Percentiles rank a stretch among this genome's conserved stretches.
These are phyloP conservation scores for Penicillium odoratum DNA, from an alignment of 495 filamentous ascomycete genomes.

Conservation along the genomic window DNA sequence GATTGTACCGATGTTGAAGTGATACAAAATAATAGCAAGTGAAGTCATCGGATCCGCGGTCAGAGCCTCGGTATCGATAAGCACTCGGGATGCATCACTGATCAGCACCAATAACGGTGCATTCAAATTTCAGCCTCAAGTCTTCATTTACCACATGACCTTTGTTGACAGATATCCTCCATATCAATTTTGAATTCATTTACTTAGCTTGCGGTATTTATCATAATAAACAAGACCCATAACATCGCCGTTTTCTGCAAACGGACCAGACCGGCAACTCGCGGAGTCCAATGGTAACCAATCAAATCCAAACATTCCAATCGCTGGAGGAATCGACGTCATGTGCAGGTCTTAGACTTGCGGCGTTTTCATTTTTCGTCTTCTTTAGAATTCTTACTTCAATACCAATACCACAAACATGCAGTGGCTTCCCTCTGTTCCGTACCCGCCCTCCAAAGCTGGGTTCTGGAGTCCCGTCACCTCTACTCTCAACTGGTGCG, in stretches of 20 bases:
- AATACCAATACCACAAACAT: conserved; percentile 23
- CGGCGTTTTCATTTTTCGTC: neutral
- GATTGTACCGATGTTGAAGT: neutral
- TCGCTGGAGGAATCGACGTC: conserved; percentile 26
- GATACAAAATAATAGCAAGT: conserved; percentile 3
- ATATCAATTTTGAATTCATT: neutral
- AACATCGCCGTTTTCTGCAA: neutral
- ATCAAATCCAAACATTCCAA: conserved; percentile 14
- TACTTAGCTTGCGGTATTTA: neutral
- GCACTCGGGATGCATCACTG: neutral
- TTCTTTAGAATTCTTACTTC: conserved; percentile 5
- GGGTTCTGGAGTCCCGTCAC: conserved; percentile 87
- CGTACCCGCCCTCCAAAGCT: conserved; percentile 63
- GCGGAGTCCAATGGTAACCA: conserved; percentile 21
- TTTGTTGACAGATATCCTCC: no score
- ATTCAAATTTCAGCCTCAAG: neutral
- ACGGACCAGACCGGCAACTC: conserved; percentile 18
- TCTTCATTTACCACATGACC: neutral
- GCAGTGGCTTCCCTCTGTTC: conserved; percentile 56
- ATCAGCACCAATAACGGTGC: neutral
- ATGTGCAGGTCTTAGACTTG: conserved; percentile 12
- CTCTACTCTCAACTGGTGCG: conserved; percentile 90
- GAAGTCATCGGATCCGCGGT: conserved; percentile 22
- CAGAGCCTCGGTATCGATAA: conserved; percentile 19
- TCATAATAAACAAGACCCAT: neutral